Evolutionary conservation across 1,139 yeast genomes (phyloP), one percentile per base, ranked within the genome.

Genomic region (Protomyces macrosporus): DNA sequence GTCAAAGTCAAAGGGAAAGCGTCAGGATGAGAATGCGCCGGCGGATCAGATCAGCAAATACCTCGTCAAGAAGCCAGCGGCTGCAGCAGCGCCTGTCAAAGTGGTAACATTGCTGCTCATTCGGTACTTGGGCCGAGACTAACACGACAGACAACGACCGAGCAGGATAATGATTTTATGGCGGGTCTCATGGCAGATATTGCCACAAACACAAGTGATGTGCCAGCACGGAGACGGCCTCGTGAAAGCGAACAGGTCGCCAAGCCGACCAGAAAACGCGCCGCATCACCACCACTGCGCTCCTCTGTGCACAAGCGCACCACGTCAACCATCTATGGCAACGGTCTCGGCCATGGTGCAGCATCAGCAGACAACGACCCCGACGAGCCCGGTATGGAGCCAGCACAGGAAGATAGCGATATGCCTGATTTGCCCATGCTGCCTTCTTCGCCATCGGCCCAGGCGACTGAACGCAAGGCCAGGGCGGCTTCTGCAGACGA

Each of bases 151-250:
- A 53, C 37, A 33, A 57, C 36, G 69, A 36, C 58, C 68, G 50
- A 53, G 45, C 62, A 73, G 12, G 76, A 74, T 54, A 70, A 69
- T 34, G 70, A 68, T 10, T 73, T 73, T 59, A 67, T 75, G 71
- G 74, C 71, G 33, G 71, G 68, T 53, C 60, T 75, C 39, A 60
- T 75, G 42, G 71, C 69, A 6, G 71, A 66, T 10, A 63, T 72
- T 23, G 73, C 65, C 5, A 42, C 32, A 6, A 33, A 55, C 12
- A 37, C 53, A 37, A 42, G n/a, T 34, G 12, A 45, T 9, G 53
- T 50, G 14, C 53, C 53, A 6, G 23, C 23, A 9, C 36, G 10
- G 0, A 34, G 23, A 40, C 32, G 33, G 12, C 6, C 30, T 12
- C 39, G 52, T 4, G 45, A 35, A 16, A 16, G n/a, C 6, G 34